Percentiles rank a stretch among this genome's conserved stretches.
phyloP scores from a whole-genome alignment of 345 rosid genomes.

The Eucalyptus pauciflora region DNA sequence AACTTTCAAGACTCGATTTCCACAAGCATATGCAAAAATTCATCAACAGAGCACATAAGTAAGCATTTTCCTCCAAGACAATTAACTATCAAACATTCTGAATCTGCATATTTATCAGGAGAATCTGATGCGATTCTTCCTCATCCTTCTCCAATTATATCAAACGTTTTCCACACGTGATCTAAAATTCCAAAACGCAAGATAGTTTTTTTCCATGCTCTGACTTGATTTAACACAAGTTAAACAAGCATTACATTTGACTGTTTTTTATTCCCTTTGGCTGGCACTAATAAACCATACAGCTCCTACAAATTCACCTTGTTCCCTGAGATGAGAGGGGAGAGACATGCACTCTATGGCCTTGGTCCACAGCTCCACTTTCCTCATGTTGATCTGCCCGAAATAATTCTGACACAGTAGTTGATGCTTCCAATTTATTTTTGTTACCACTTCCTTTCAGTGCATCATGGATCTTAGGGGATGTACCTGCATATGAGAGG shows the following conservation, averaged over 20 bases:
- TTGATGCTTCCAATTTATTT: background rate
- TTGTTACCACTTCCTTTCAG: background rate
- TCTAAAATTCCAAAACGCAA: background rate
- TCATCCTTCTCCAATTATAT: background rate
- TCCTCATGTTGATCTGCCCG: background rate
- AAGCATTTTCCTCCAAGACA: background rate
- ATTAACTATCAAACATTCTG: background rate
- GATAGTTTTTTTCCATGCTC: background rate
- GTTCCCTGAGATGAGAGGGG: background rate
- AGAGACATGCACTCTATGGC: background rate
- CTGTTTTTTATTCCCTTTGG: background rate
- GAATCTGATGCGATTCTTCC: background rate
- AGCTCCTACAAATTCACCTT: background rate
- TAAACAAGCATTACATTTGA: background rate
- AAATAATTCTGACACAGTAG: slow-evolving; percentile 3
- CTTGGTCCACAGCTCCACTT: background rate
- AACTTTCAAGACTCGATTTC: too few relatives aligned
- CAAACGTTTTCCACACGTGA: background rate
- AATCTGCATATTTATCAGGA: background rate
- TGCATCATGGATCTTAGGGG: background rate
- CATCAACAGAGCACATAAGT: background rate
- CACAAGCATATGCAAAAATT: background rate
- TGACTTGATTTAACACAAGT: background rate
- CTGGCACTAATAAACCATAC: background rate
- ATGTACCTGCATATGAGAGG: background rate